A percentile compares a stretch with the other conserved stretches of the same genome.
Evolutionary conservation across 1,139 yeast genomes (phyloP).

Genomic region (Yamadazyma mexicana): DNA sequence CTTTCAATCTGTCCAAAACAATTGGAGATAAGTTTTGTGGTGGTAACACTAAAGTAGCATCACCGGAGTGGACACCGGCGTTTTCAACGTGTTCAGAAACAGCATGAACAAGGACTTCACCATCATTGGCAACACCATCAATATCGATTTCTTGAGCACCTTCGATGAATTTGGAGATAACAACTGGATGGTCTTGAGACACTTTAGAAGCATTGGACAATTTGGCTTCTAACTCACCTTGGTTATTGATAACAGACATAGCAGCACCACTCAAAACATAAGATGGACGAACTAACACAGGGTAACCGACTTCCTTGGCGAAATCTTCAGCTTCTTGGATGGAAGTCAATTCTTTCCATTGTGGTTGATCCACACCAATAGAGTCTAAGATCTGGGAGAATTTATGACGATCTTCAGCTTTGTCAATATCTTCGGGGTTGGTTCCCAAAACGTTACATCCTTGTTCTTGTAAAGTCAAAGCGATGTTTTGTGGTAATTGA

Average conservation of each 20-base stretch:
- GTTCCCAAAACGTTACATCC: constrained; percentile 93
- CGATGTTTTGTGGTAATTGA: constrained; percentile 96
- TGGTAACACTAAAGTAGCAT: constrained; percentile 92
- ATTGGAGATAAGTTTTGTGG: constrained; percentile 72
- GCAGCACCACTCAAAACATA: constrained; percentile 98
- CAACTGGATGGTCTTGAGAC: constrained; percentile 95
- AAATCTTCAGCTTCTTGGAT: constrained; percentile 81
- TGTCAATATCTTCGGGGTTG: constrained; percentile 90
- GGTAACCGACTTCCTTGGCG: constrained; percentile 87
- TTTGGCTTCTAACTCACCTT: constrained; percentile 76
- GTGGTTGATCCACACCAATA: constrained; percentile 92
- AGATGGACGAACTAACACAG: constrained; percentile 96
- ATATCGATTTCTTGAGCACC: constrained; percentile 97
- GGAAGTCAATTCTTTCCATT: constrained; percentile 94
- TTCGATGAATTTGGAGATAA: constrained; percentile 90
- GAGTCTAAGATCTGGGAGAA: constrained; percentile 92
- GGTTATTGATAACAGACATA: constrained; percentile 85
- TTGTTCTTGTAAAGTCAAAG: constrained; percentile 74
- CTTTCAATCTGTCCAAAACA: constrained; percentile 64
- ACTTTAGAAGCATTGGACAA: constrained; percentile 87
- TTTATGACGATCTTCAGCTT: constrained; percentile 98
- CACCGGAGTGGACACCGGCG: constrained; percentile 99
- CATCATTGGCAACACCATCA: constrained; percentile 92
- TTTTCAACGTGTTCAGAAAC: constrained; percentile 97
- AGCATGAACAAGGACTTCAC: constrained; percentile 88